Percentiles rank a stretch among this genome's conserved stretches.
These are phyloP conservation scores for Bruguiera gymnorhiza DNA, from an alignment of 345 rosid genomes.

Conservation along the genomic window DNA sequence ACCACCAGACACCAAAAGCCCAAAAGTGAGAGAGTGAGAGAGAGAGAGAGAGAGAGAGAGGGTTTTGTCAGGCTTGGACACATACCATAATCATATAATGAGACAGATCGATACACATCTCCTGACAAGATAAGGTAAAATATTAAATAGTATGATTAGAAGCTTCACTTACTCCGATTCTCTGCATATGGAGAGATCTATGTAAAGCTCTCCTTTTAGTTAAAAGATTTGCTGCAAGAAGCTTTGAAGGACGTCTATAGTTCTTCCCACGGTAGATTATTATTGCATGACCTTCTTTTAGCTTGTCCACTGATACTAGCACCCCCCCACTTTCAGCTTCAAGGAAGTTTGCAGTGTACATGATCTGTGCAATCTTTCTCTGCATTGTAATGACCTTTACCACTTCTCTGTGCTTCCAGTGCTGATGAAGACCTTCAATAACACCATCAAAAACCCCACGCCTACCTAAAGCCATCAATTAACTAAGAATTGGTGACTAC, in stretches of 20 bases:
- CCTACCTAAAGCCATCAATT: constrained; percentile 51
- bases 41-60: constrained; percentile 1
- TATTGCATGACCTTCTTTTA: constrained; percentile 67
- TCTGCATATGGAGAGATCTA: constrained; percentile 71
- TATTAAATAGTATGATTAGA: constrained; percentile 1
- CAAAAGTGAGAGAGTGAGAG: not conserved
- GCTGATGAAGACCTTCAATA: constrained; percentile 84
- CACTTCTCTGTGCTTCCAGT: constrained; percentile 89
- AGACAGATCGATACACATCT: not conserved
- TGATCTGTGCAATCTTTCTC: constrained; percentile 48
- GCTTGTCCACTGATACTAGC: constrained; percentile 66
- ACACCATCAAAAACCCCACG: constrained; percentile 84
- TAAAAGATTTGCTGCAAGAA: constrained; percentile 51
- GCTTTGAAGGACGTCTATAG: constrained; percentile 57
- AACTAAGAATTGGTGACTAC: constrained; percentile 3
- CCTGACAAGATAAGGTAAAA: not conserved
- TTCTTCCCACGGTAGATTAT: constrained; percentile 85
- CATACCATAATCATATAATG: not conserved
- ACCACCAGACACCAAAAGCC: constrained; percentile 5
- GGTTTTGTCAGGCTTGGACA: not conserved
- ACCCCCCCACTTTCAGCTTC: constrained; percentile 81
- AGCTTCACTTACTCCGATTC: constrained; percentile 61
- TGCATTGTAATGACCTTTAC: constrained; percentile 77
- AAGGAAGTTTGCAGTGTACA: constrained; percentile 58
- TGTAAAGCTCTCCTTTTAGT: constrained; percentile 65